These are phyloP conservation scores for Salix caprea DNA, from an alignment of 345 rosid species.

Conservation along the genomic window DNA sequence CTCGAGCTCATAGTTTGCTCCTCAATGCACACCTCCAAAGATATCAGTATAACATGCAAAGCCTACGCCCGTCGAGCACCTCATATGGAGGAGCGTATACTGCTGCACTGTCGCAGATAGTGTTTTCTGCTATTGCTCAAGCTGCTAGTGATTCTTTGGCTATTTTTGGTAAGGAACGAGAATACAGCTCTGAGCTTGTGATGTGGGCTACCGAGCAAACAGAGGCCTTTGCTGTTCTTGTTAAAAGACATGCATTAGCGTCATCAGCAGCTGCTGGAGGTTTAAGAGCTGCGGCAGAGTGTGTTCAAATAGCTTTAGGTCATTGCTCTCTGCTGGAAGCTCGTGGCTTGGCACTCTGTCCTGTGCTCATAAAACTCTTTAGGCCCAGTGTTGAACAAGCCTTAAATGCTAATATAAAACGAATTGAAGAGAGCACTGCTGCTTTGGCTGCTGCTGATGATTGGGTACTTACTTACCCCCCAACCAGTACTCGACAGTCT, in stretches of 20 bases:
- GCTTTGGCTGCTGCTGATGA: slow-evolving; percentile 99
- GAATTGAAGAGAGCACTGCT: slow-evolving; percentile 98
- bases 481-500: slow-evolving; percentile 62
- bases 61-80: slow-evolving; percentile 91
- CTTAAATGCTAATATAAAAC: slow-evolving; percentile 82
- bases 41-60: slow-evolving; percentile 88
- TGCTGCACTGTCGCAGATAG: slow-evolving; percentile 96
- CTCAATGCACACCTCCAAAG: slow-evolving; percentile 85
- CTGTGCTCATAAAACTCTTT: slow-evolving; percentile 79
- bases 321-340: slow-evolving; percentile 97
- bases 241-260: slow-evolving; percentile 92
- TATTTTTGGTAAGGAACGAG: slow-evolving; percentile 82
- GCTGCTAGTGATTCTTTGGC: slow-evolving; percentile 83
- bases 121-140: slow-evolving; percentile 93
- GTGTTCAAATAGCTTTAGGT: slow-evolving; percentile 98
- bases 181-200: slow-evolving; percentile 93
- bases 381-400: slow-evolving; percentile 98
- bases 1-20: slow-evolving; percentile 89
- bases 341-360: slow-evolving; percentile 91
- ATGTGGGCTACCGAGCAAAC: slow-evolving; percentile 97
- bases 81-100: slow-evolving; percentile 99
- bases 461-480: slow-evolving; percentile 80
- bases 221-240: slow-evolving; percentile 85
- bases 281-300: slow-evolving; percentile 97
- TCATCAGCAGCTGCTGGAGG: slow-evolving; percentile 99